These are phyloP conservation scores for Verruconis gallopava DNA, from an alignment of 2,329 filamentous ascomycete genomes.

Conservation along the genomic window DNA sequence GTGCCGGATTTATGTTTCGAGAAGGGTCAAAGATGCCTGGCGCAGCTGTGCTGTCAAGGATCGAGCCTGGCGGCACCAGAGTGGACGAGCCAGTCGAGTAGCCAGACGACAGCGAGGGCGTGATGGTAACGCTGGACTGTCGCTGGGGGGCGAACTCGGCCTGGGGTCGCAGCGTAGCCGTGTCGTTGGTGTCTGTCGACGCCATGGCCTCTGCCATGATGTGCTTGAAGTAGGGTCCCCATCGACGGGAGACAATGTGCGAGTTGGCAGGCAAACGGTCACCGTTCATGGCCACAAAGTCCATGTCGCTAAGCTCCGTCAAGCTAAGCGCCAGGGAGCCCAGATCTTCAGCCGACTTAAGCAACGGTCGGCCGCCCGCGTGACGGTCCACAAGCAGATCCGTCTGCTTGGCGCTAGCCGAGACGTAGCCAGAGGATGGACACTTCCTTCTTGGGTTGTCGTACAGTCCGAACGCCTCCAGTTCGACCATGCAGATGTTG, in stretches of 20 bases:
- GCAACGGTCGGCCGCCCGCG: slow-evolving; percentile 64
- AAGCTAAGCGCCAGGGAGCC: slow-evolving; percentile 67
- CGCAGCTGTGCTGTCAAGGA: slow-evolving; percentile 13
- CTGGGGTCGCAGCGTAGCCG: slow-evolving; percentile 58
- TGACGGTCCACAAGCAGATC: slow-evolving; percentile 32
- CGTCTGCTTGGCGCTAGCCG: slow-evolving; percentile 55
- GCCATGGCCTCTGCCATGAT: slow-evolving; percentile 69
- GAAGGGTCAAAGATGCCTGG: slow-evolving; percentile 34
- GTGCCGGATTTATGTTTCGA: slow-evolving; percentile 40
- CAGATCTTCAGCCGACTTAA: slow-evolving; percentile 68
- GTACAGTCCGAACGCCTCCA: slow-evolving; percentile 94
- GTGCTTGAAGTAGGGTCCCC: slow-evolving; percentile 94
- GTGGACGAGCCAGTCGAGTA: slow-evolving; percentile 21
- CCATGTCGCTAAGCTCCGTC: slow-evolving; percentile 91
- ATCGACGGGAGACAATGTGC: slow-evolving; percentile 70
- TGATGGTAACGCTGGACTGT: slow-evolving; percentile 78
- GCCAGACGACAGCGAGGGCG: slow-evolving; percentile 30
- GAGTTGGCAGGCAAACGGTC: slow-evolving; percentile 92
- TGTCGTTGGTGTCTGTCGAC: slow-evolving; percentile 58
- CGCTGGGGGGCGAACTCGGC: slow-evolving; percentile 41
- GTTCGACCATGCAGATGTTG: slow-evolving; percentile 90
- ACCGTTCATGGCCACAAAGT: slow-evolving; percentile 80
- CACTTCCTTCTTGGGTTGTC: slow-evolving; percentile 76
- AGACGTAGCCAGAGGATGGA: slow-evolving; percentile 73
- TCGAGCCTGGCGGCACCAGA: slow-evolving; percentile 15